These are phyloP conservation scores for Coniochaeta sp. DNA, from an alignment of 2,329 filamentous ascomycete genomes.

Conservation along the genomic window DNA sequence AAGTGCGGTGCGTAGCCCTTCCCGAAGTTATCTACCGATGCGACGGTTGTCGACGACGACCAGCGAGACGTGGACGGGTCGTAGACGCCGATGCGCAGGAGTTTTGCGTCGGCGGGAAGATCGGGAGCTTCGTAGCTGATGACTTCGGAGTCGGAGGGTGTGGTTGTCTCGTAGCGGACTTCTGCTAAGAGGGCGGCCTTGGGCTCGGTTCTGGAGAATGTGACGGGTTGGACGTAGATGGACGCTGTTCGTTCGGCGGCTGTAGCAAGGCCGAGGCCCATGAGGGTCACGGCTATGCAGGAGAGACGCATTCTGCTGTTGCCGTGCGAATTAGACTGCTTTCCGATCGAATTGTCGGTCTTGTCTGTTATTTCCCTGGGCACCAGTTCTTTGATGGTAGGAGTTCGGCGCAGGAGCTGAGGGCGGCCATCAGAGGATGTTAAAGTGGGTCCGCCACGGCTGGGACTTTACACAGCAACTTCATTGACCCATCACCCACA, in stretches of 20 bases:
- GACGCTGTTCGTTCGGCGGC: slow-evolving; percentile 35
- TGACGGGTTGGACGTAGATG: slow-evolving; percentile 47
- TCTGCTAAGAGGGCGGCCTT: slow-evolving; percentile 38
- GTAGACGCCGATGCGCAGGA: slow-evolving; percentile 53
- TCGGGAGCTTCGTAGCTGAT: slow-evolving; percentile 51
- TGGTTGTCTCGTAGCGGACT: slow-evolving; percentile 41
- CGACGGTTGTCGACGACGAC: slow-evolving; percentile 48
- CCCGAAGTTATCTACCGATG: slow-evolving; percentile 48
- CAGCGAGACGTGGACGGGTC: slow-evolving; percentile 38
- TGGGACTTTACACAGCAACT: too few relatives aligned
- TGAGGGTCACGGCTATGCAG: slow-evolving; percentile 25
- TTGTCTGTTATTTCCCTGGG: neutral
- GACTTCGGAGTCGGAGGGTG: slow-evolving; percentile 35
- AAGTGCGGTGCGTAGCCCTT: slow-evolving; percentile 56
- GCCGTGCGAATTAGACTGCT: neutral
- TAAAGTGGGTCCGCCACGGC: neutral
- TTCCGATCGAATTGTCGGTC: neutral
- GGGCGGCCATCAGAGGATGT: neutral
- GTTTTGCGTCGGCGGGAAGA: slow-evolving; percentile 32
- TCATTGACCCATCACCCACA: too few relatives aligned
- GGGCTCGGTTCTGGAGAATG: slow-evolving; percentile 28
- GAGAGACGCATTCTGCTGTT: slow-evolving; percentile 8
- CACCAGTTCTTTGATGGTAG: neutral
- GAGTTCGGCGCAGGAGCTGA: neutral
- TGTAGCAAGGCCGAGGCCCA: slow-evolving; percentile 30